These are phyloP conservation scores for Phytophthora idaei DNA, from an alignment of 352 stramenopile genomes.

Conservation along the genomic window DNA sequence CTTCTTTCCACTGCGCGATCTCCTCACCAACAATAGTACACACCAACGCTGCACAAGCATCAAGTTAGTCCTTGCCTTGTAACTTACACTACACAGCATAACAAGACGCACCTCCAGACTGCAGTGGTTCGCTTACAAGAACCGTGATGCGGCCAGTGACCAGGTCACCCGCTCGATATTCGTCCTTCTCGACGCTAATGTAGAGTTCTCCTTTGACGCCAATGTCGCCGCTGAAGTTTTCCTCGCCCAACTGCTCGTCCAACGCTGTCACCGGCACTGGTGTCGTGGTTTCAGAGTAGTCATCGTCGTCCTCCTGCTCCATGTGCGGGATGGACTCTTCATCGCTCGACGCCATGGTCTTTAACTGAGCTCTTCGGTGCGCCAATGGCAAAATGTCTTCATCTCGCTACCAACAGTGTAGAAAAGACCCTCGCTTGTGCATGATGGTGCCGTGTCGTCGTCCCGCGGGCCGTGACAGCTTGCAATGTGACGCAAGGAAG, in stretches of 20 bases:
- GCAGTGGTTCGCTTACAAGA: constrained; percentile 59
- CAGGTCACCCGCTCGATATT: constrained; percentile 63
- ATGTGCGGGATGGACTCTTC: constrained; percentile 19
- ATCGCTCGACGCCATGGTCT: constrained; percentile 19
- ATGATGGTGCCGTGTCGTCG: constrained; percentile 22
- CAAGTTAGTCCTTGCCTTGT: background rate
- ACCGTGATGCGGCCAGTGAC: constrained; percentile 61
- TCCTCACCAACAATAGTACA: constrained; percentile 66
- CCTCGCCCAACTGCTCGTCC: constrained; percentile 12
- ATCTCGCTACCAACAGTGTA: constrained; percentile 17
- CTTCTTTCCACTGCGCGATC: constrained; percentile 71
- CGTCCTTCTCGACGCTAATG: constrained; percentile 61
- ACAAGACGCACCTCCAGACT: constrained; percentile 53
- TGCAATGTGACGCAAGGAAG: constrained; percentile 14
- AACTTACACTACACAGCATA: background rate
- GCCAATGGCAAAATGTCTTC: constrained; percentile 15
- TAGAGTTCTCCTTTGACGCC: constrained; percentile 68
- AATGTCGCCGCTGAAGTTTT: constrained; percentile 58
- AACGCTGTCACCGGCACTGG: constrained; percentile 11
- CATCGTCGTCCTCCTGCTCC: constrained; percentile 17
- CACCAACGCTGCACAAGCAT: constrained; percentile 46
- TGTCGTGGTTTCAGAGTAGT: constrained; percentile 26
- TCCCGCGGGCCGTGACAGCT: constrained; percentile 6
- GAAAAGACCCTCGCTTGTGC: constrained; percentile 7
- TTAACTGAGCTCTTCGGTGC: constrained; percentile 22